Base-by-base conservation (phyloP, 345 rosid species). In the Chamaenerion angustifolium region DNA sequence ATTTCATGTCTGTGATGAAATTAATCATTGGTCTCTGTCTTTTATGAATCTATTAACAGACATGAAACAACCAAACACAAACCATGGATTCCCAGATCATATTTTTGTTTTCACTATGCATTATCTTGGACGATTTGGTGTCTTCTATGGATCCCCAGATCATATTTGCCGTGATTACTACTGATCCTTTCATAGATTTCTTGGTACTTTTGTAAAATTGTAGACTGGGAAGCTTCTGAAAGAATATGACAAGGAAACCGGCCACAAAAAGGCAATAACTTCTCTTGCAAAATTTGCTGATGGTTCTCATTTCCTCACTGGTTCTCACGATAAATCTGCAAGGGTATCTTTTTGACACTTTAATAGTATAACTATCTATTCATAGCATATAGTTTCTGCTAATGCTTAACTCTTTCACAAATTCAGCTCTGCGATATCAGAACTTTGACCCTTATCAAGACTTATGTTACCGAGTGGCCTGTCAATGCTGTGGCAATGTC, bases 241-340 rank as follows among this genome's bases (percentile, higher is more conserved):
- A 45, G 84, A 82, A 65, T 67, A 88, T 3, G 76, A 80, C 51
- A 74, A 46, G 37, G 96, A 88, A 71, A 56, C 64, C 35, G 95
- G 99, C 56, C 99, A 88, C 64, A 88, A 80, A 63, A 85, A 79
- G 79, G 12, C 81, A 0, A 81, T 93, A 57, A 77, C 96, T 19
- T 88, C 99, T 12, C 86, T 93, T 15, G 25, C 71, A 48, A 93
- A 84, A 74, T 59, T 90, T 43, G 74, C 73, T 16, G 99, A 93
- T 67, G 76, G 84, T 52, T 82, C 96, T n/a, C n/a, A n/a, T n/a
- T n/a, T n/a, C n/a, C n/a, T n/a, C n/a, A n/a, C n/a, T n/a, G n/a
- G n/a, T n/a, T 88, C 99, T 55, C 76, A 74, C 16, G 99, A 88
- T 74, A 93, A 79, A 72, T 84, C 99, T 61, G 96, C 96, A 5